These are phyloP conservation scores for Epipyxis sp. DNA, from an alignment of 108 stramenopile species.

Conservation along the genomic window DNA sequence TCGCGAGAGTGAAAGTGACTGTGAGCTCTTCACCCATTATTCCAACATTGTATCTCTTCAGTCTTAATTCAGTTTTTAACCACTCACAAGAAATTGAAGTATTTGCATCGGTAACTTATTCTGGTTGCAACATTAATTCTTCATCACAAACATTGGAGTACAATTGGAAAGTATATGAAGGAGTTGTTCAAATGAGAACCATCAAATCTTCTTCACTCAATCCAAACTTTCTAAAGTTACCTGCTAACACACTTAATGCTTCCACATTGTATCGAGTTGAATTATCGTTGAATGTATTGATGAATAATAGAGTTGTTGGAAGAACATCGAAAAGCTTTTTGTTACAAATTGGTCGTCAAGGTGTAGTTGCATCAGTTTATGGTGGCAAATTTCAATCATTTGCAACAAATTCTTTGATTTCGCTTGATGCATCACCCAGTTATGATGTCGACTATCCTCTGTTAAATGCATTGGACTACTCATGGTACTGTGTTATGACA, in stretches of 20 bases:
- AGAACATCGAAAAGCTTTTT: background rate
- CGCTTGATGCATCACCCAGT: slow-evolving; percentile 2
- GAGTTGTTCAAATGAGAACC: background rate
- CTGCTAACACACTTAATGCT: background rate
- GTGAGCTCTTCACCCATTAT: background rate
- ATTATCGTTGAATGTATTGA: background rate
- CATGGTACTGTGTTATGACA: background rate
- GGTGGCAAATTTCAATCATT: background rate
- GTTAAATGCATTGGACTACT: background rate
- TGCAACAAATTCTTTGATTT: background rate
- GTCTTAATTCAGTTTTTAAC: background rate
- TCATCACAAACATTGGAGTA: background rate
- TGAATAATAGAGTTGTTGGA: background rate
- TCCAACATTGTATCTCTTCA: background rate
- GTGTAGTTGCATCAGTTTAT: background rate
- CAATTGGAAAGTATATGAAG: background rate
- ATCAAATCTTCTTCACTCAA: background rate
- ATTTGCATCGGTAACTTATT: background rate
- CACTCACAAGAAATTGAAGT: background rate
- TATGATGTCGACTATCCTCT: slow-evolving; percentile 14
- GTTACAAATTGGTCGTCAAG: background rate
- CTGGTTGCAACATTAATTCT: background rate
- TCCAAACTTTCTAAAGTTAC: background rate
- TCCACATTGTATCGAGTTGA: background rate
- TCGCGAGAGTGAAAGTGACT: background rate